Conservation (phyloP, 2,329 filamentous ascomycete genomes). For the Verticillium isaacii region DNA sequence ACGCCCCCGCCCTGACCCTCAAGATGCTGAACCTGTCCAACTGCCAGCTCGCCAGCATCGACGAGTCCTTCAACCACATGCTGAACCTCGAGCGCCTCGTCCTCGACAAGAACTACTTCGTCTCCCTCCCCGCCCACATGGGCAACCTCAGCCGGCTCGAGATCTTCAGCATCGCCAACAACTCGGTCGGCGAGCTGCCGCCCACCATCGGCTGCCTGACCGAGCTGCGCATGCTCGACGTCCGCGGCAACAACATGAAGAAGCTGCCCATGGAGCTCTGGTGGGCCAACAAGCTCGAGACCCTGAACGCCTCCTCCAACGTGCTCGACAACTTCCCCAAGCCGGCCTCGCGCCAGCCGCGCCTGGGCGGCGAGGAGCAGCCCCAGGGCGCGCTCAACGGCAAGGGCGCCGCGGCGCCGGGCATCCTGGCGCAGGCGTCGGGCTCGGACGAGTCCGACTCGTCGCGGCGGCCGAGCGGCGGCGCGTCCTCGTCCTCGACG, state of each 20-base stretch:
- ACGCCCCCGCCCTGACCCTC: slow-evolving; percentile 70
- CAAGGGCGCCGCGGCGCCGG: slow-evolving; percentile 31
- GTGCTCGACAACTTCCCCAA: slow-evolving; percentile 89
- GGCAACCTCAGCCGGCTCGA: slow-evolving; percentile 79
- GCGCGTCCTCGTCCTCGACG: slow-evolving; percentile 74
- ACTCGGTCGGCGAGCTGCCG: slow-evolving; percentile 79
- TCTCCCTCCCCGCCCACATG: slow-evolving; percentile 79
- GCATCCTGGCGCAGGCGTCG: slow-evolving; percentile 52
- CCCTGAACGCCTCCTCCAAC: slow-evolving; percentile 92
- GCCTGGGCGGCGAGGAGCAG: slow-evolving; percentile 48
- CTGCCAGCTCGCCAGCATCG: slow-evolving; percentile 85
- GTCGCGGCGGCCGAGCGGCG: slow-evolving; percentile 64
- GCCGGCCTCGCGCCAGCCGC: slow-evolving; percentile 65
- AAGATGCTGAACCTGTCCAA: slow-evolving; percentile 86
- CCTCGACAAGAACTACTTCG: slow-evolving; percentile 93
- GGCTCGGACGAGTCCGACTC: slow-evolving; percentile 76
- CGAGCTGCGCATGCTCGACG: slow-evolving; percentile 80
- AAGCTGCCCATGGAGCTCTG: slow-evolving; percentile 90
- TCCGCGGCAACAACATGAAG: slow-evolving; percentile 89
- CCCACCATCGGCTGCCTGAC: slow-evolving; percentile 81
- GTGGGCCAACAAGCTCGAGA: slow-evolving; percentile 88
- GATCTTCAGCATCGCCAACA: slow-evolving; percentile 90
- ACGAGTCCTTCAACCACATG: slow-evolving; percentile 83
- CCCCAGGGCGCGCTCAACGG: slow-evolving; percentile 29
- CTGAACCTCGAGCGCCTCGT: slow-evolving; percentile 82